These are phyloP conservation scores for Oemleria cerasiformis DNA, from an alignment of 306 rosid genomes.

Conservation along the genomic window DNA sequence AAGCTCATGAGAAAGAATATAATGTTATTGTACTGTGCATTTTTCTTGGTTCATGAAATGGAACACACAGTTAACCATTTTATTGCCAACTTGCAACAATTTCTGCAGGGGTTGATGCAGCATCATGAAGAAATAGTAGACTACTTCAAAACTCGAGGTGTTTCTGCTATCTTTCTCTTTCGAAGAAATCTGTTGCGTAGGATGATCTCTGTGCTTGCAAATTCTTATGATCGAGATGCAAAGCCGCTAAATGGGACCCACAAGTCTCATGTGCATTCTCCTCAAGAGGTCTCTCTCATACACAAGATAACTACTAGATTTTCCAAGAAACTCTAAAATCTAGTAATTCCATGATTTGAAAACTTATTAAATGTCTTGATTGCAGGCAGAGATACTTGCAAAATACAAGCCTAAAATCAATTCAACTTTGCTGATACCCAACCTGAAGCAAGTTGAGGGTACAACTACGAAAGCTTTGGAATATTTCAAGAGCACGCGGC, in stretches of 20 bases:
- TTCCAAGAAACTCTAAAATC: neutral
- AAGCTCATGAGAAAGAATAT: neutral
- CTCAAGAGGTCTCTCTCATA: slow-evolving; percentile 54
- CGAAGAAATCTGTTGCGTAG: slow-evolving; percentile 94
- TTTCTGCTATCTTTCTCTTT: slow-evolving; percentile 81
- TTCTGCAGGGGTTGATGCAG: slow-evolving; percentile 83
- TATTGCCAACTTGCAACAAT: neutral
- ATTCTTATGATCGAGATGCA: slow-evolving; percentile 66
- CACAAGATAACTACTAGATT: neutral
- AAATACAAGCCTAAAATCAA: slow-evolving; percentile 85
- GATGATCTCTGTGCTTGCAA: slow-evolving; percentile 86
- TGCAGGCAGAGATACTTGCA: slow-evolving; percentile 92
- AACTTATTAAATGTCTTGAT: slow-evolving; percentile 19
- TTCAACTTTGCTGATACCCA: slow-evolving; percentile 52
- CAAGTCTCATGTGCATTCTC: slow-evolving; percentile 96
- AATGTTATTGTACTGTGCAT: slow-evolving; percentile 14
- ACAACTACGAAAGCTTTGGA: slow-evolving; percentile 78
- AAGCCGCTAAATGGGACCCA: slow-evolving; percentile 88
- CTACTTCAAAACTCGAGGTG: slow-evolving; percentile 76
- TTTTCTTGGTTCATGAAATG: neutral
- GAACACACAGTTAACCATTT: neutral
- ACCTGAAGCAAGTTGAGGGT: slow-evolving; percentile 68
- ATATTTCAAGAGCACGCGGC: slow-evolving; percentile 82
- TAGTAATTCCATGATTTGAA: neutral
- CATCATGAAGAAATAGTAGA: slow-evolving; percentile 70